phyloP scores from a whole-genome alignment of 1,139 yeast species.

The Kurtzmaniella quercitrusa region DNA sequence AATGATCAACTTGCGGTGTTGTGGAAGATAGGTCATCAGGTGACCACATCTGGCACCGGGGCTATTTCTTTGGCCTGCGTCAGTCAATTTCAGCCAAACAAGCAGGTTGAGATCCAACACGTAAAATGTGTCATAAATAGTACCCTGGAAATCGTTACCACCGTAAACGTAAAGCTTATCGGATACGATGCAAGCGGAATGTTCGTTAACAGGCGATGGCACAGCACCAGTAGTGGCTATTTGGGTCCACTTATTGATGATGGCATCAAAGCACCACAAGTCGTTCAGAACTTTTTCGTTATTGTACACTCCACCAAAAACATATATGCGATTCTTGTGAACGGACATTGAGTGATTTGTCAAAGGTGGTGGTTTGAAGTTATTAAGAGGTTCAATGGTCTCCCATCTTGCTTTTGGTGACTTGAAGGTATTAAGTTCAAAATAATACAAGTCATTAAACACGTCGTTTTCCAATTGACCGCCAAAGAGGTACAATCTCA shows the following conservation, averaged over 20 bases:
- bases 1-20: conserved; percentile 65
- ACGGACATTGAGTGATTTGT: conserved; percentile 90
- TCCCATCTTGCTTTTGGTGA: conserved; percentile 85
- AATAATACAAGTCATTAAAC: conserved; percentile 80
- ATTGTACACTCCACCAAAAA: conserved; percentile 91
- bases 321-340: conserved; percentile 71
- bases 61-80: conserved; percentile 32
- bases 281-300: conserved; percentile 73
- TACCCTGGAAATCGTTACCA: conserved; percentile 79
- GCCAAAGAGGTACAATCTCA: conserved; percentile 83
- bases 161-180: conserved; percentile 85
- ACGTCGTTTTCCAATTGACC: conserved; percentile 91
- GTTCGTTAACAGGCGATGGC: conserved; percentile 92
- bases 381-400: conserved; percentile 52
- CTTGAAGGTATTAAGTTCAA: conserved; percentile 86
- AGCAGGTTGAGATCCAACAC: conserved; percentile 73
- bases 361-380: conserved; percentile 78
- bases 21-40: conserved; percentile 69
- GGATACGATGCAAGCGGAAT: conserved; percentile 75
- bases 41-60: conserved; percentile 97
- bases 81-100: conserved; percentile 67
- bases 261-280: conserved; percentile 79
- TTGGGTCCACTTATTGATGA: conserved; percentile 62
- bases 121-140: conserved; percentile 62
- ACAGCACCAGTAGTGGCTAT: conserved; percentile 49